Percentiles rank a stretch among this genome's conserved stretches.
These are phyloP conservation scores for Talaromyces sp. DNA, from an alignment of 2,329 filamentous ascomycete genomes.

Conservation along the genomic window DNA sequence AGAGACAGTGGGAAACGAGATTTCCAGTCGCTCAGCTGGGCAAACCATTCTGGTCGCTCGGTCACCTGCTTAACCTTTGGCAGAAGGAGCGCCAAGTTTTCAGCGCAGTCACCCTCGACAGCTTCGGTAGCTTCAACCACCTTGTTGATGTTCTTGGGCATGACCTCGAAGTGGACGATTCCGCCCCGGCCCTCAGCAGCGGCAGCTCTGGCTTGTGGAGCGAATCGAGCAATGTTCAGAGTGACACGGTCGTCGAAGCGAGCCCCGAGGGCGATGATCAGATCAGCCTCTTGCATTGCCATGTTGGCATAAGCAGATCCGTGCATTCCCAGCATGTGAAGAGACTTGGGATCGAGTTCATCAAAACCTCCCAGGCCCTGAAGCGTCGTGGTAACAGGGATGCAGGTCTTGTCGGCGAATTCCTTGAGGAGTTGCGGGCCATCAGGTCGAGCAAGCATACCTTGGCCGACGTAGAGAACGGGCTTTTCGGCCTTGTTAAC, in stretches of 20 bases:
- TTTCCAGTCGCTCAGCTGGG: conserved; percentile 88
- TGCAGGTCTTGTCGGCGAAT: conserved; percentile 81
- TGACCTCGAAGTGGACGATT: conserved; percentile 95
- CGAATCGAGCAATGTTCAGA: conserved; percentile 74
- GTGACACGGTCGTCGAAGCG: conserved; percentile 98
- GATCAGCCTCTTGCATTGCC: conserved; percentile 93
- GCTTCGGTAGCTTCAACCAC: conserved; percentile 94
- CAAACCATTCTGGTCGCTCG: conserved; percentile 79
- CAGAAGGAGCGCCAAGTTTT: conserved; percentile 70
- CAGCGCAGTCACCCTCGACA: conserved; percentile 83
- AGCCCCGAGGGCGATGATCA: conserved; percentile 89
- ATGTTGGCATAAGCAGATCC: conserved; percentile 96
- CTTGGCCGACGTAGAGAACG: conserved; percentile 90
- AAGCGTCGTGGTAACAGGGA: conserved; percentile 93
- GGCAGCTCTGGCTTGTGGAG: conserved; percentile 78
- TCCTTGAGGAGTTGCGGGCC: conserved; percentile 75
- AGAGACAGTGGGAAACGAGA: conserved; percentile 75
- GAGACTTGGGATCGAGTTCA: conserved; percentile 85
- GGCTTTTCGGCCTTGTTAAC: conserved; percentile 90
- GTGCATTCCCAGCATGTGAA: conserved; percentile 99
- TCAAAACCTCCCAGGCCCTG: conserved; percentile 90
- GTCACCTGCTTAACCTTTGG: conserved; percentile 62
- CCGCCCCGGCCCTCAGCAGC: conserved; percentile 81
- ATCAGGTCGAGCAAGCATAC: conserved; percentile 72
- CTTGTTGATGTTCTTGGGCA: conserved; percentile 99